A percentile compares a stretch with the other conserved stretches of the same genome.
Conservation (phyloP, 768 basidiomycete species). For the Rhizopogon salebrosus region DNA sequence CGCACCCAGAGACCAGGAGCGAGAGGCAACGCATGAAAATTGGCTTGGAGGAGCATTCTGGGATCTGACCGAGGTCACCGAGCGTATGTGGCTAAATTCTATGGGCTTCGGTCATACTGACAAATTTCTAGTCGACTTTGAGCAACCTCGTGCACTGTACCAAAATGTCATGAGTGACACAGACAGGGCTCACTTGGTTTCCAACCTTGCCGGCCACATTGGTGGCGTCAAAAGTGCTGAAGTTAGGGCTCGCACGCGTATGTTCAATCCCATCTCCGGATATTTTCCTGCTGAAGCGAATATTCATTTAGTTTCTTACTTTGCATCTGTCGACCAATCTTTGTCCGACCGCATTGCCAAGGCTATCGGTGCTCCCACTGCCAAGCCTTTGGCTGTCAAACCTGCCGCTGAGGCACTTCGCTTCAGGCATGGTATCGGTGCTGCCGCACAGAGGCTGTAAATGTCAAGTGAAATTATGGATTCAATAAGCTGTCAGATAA, state of each 20-base stretch:
- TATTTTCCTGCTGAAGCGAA: background rate
- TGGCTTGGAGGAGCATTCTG: conserved; percentile 68
- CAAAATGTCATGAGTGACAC: conserved; percentile 60
- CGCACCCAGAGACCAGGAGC: conserved; percentile 32
- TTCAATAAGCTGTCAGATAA: background rate
- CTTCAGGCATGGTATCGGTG: conserved; percentile 32
- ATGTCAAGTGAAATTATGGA: background rate
- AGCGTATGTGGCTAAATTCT: conserved; percentile 49
- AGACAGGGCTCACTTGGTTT: conserved; percentile 55
- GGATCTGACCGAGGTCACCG: conserved; percentile 70
- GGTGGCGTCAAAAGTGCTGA: conserved; percentile 51
- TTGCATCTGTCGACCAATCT: conserved; percentile 71
- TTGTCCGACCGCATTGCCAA: conserved; percentile 77
- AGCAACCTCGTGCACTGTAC: conserved; percentile 74
- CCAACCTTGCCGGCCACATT: conserved; percentile 64
- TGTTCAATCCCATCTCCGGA: conserved; percentile 22
- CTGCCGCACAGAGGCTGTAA: background rate
- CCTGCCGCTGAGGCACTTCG: conserved; percentile 52
- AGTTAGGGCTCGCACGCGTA: conserved; percentile 64
- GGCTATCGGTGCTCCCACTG: conserved; percentile 55
- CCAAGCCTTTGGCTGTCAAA: conserved; percentile 57
- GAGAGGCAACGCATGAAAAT: conserved; percentile 56
- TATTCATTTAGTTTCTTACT: conserved; percentile 55
- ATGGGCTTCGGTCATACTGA: background rate
- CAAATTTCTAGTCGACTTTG: conserved; percentile 62